Percentiles rank a stretch among this genome's conserved stretches.
Conservation (phyloP, 371 early-diverging fungal genomes). For the Haplosporangium sp. region DNA sequence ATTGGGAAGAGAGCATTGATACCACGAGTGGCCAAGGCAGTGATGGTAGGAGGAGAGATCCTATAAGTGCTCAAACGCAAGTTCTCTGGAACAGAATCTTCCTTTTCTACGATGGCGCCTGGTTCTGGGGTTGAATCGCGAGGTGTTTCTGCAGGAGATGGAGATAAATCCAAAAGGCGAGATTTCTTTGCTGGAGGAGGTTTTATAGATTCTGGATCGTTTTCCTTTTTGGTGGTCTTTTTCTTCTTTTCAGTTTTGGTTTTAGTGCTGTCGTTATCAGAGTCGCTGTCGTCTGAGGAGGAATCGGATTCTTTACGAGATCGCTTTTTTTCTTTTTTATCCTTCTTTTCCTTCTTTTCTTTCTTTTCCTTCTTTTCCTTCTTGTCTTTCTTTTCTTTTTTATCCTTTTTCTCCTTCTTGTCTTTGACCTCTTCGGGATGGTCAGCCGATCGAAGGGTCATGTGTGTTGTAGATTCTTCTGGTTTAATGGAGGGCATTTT, state of each 20-base stretch:
- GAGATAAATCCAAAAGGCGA: conserved; percentile 23
- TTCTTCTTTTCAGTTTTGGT: too few species aligned
- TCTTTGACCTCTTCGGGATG: conserved; percentile 14
- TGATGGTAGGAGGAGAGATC: conserved; percentile 58
- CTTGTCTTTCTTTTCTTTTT: conserved; percentile 56
- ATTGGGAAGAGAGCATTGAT: conserved; percentile 91
- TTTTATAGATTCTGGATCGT: conserved; percentile 7
- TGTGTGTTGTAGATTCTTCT: conserved; percentile 22
- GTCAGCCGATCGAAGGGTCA: conserved; percentile 40
- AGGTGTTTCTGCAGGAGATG: conserved; percentile 30
- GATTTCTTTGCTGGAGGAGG: conserved; percentile 49
- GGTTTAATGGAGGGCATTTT: conserved; percentile 35
- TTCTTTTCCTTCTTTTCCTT: conserved; percentile 58
- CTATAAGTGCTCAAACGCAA: conserved; percentile 73
- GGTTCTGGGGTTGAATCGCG: conserved; percentile 51
- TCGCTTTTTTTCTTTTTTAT: conserved; percentile 57
- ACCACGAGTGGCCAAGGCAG: conserved; percentile 62
- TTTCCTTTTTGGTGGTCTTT: conserved; percentile 21
- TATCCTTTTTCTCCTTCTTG: conserved; percentile 54
- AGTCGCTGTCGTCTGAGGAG: conserved; percentile 40
- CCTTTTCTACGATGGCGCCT: conserved; percentile 26
- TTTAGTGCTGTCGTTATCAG: conserved; percentile 34
- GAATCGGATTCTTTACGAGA: conserved; percentile 40
- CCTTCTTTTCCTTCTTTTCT: conserved; percentile 52
- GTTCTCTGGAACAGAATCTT: conserved; percentile 72